Base-by-base conservation (phyloP, 2,329 filamentous ascomycete genomes). In the Coniochaeta sp. region DNA sequence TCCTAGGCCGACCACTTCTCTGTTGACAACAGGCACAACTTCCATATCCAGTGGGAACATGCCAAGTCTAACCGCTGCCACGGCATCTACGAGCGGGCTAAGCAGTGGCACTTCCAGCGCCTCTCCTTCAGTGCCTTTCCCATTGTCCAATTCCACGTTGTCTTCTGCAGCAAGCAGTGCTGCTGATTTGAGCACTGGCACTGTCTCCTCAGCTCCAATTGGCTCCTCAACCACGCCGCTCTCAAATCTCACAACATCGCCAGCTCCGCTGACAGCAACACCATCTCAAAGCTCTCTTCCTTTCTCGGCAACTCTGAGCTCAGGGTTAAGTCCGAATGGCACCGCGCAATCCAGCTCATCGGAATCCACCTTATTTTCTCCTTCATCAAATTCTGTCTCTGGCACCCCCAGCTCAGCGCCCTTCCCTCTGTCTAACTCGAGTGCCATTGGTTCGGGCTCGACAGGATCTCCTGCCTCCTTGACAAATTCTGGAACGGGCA, bases 361-460 rank as follows among this genome's bases (percentile, higher is more conserved):
- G 9, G 44, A 7, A 4, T 44, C 19, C n/a, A 24, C 5, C 8
- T 28, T 22, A 28, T 22, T 22, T 28, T 26, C 44, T 26, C 22
- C 16, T 9, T n/a, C n/a, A n/a, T n/a, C n/a, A n/a, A 17, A 22
- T 22, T 30, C 47, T 17, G 47, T 16, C n/a, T 52, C 47, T 2
- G 50, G 57, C 62, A 62, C 34, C 24, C 60, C n/a, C 47, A 58
- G 47, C 32, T 36, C 55, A 5, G 61, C 52, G 3, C 58, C 61
- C 4, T 62, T 55, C 52, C 62, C 63, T 7, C 22, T 32, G 34
- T 57, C 24, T 14, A 63, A 63, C 36, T 57, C 58, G 30, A 56
- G 30, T 24, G n/a, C n/a, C 6, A 56, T 8, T 24, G 54, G 3
- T 34, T 6, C 16, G 17, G 30, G 54, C 12, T 22, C 54, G 14